Evolutionary conservation across 257 asterid species (phyloP).

Genomic region (Parsonsia alboflavescens): DNA sequence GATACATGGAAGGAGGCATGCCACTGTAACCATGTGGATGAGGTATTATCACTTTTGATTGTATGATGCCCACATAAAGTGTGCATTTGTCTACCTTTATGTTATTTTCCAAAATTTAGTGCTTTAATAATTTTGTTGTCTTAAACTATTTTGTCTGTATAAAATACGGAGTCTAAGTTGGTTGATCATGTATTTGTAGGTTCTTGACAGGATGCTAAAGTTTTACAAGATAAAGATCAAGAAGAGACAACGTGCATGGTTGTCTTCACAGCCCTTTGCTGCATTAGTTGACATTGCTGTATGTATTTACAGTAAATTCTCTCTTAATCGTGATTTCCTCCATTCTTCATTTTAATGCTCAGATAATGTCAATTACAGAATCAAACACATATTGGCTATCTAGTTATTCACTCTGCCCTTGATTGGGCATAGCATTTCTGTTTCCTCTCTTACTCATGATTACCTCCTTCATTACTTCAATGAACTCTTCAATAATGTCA

Average conservation of each 20-base stretch:
- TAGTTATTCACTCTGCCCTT: too few relatives aligned
- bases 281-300: constrained; percentile 90
- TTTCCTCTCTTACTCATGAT: background rate
- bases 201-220: constrained; percentile 69
- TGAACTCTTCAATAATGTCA: background rate
- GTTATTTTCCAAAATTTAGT: background rate
- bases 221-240: constrained; percentile 39
- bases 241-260: constrained; percentile 43
- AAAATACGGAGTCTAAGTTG: constrained; percentile 17
- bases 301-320: constrained; percentile 27
- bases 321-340: too few relatives aligned
- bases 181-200: constrained; percentile 43
- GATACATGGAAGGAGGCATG: constrained; percentile 87
- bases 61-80: background rate
- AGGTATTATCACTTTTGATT: constrained; percentile 42
- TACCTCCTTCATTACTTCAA: background rate
- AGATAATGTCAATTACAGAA: too few relatives aligned
- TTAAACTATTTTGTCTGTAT: background rate
- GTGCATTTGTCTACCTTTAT: background rate
- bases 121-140: background rate
- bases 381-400: too few relatives aligned
- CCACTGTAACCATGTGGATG: constrained; percentile 38
- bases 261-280: constrained; percentile 55
- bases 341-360: too few relatives aligned
- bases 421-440: too few relatives aligned